phyloP scores from a whole-genome alignment of 2,329 filamentous ascomycete species.

The Catunica adiposa region DNA sequence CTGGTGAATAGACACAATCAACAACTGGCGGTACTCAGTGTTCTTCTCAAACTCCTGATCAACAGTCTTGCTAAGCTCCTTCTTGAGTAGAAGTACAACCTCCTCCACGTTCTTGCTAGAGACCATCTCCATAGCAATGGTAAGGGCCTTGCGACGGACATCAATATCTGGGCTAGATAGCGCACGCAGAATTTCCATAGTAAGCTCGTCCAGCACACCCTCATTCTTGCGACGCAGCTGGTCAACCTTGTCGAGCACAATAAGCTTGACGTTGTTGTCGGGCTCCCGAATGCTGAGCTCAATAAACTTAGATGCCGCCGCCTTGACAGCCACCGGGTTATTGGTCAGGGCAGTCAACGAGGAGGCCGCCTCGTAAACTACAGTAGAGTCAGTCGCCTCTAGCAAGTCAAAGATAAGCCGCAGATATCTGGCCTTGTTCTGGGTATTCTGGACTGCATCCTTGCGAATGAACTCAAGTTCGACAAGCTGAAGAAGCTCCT shows the following conservation, averaged over 20 bases:
- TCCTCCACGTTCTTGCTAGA: constrained; percentile 98
- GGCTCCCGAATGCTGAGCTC: constrained; percentile 94
- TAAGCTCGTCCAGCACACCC: constrained; percentile 79
- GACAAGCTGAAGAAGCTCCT: constrained; percentile 82
- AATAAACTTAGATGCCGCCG: constrained; percentile 88
- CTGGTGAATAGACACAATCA: constrained; percentile 95
- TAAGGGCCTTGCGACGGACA: constrained; percentile 78
- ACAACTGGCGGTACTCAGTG: constrained; percentile 78
- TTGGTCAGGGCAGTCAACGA: constrained; percentile 84
- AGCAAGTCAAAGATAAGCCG: constrained; percentile 91
- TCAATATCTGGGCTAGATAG: constrained; percentile 92
- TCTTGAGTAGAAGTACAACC: constrained; percentile 88
- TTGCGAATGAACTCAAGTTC: constrained; percentile 96
- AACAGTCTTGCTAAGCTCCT: constrained; percentile 92
- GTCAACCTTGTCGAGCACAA: constrained; percentile 87
- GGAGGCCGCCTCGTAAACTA: constrained; percentile 93
- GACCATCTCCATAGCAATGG: constrained; percentile 90
- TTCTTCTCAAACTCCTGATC: constrained; percentile 99
- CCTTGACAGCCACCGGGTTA: constrained; percentile 95
- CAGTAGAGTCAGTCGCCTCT: constrained; percentile 82
- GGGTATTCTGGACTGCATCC: constrained; percentile 83
- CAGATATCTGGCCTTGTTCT: constrained; percentile 91
- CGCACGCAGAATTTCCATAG: constrained; percentile 92
- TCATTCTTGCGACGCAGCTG: constrained; percentile 75
- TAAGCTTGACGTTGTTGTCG: constrained; percentile 98